These are phyloP conservation scores for Lenwebbia sp. DNA, from an alignment of 345 rosid species.

Conservation along the genomic window DNA sequence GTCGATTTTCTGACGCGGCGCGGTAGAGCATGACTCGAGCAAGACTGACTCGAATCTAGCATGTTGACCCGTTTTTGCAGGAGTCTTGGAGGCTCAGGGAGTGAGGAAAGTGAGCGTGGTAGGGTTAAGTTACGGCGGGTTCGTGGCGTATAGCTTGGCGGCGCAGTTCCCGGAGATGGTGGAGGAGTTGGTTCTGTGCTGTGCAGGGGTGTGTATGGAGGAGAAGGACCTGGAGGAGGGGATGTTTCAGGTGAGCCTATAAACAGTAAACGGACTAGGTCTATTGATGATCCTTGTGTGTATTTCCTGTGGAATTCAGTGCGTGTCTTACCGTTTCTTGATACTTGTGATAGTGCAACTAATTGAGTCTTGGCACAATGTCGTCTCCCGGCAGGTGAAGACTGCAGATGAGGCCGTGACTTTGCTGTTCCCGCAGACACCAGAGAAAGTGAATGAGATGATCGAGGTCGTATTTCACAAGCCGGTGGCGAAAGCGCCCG, in stretches of 20 bases:
- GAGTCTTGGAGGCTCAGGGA: neutral
- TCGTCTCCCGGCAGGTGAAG: neutral
- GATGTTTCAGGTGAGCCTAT: neutral
- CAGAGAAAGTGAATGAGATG: conserved; percentile 3
- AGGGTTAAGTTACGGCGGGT: conserved; percentile 18
- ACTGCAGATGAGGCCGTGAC: conserved; percentile 4
- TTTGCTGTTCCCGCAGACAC: conserved; percentile 6
- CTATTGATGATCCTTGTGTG: neutral
- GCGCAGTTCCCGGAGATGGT: conserved; percentile 10
- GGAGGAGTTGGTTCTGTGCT: conserved; percentile 7
- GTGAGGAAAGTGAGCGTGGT: conserved; percentile 4
- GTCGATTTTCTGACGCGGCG: neutral
- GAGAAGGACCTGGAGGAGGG: conserved; percentile 12
- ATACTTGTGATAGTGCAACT: neutral
- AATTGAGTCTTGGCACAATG: neutral
- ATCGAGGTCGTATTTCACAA: neutral
- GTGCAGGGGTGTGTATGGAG: conserved; percentile 14
- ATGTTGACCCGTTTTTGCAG: neutral
- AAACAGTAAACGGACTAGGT: neutral
- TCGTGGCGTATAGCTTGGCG: conserved; percentile 13
- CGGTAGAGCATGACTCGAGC: neutral
- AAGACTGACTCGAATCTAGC: neutral
- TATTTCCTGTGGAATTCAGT: neutral
- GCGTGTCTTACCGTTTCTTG: neutral
- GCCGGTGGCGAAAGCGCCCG: neutral